These are phyloP conservation scores for Puya raimondii DNA, from an alignment of 176 grass and related monocot genomes.

Conservation along the genomic window DNA sequence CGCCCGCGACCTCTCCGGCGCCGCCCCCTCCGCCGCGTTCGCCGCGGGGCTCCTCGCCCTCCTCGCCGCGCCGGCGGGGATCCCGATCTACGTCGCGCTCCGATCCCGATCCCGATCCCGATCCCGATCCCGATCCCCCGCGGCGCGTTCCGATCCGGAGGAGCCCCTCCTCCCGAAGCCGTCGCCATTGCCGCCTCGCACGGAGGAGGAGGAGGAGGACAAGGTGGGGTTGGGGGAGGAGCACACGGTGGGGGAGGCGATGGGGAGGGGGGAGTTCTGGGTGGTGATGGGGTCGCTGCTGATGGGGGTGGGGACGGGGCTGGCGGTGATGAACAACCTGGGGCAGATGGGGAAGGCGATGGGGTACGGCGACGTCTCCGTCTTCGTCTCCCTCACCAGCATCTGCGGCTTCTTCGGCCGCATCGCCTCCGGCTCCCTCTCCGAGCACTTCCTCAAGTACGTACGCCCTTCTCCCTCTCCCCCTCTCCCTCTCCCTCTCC, in stretches of 20 bases:
- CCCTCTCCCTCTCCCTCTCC: too few relatives aligned
- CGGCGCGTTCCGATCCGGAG: too few relatives aligned
- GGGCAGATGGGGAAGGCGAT: slow-evolving; percentile 92
- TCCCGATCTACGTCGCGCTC: slow-evolving; percentile 52
- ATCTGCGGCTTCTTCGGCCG: slow-evolving; percentile 97
- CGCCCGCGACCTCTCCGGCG: slow-evolving; percentile 44
- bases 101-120: too few relatives aligned
- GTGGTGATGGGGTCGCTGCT: slow-evolving; percentile 75
- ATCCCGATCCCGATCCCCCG: too few relatives aligned
- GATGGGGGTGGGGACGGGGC: slow-evolving; percentile 72
- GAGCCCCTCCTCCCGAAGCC: background rate
- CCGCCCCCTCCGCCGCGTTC: slow-evolving; percentile 41
- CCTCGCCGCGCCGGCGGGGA: slow-evolving; percentile 45
- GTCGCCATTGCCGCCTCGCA: slow-evolving; percentile 10
- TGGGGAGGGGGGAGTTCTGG: slow-evolving; percentile 71
- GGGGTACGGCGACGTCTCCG: slow-evolving; percentile 76
- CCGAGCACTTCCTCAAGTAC: slow-evolving; percentile 94
- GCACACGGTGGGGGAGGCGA: slow-evolving; percentile 68
- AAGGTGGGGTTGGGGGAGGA: slow-evolving; percentile 68
- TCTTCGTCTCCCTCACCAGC: slow-evolving; percentile 96
- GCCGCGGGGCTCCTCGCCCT: slow-evolving; percentile 50
- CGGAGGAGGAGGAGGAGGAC: slow-evolving; percentile 15
- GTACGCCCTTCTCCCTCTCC: too few relatives aligned
- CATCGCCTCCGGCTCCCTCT: slow-evolving; percentile 80
- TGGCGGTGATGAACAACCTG: slow-evolving; percentile 95